phyloP scores from a whole-genome alignment of 2,329 filamentous ascomycete genomes.

The Myriosclerotinia curreyana region DNA sequence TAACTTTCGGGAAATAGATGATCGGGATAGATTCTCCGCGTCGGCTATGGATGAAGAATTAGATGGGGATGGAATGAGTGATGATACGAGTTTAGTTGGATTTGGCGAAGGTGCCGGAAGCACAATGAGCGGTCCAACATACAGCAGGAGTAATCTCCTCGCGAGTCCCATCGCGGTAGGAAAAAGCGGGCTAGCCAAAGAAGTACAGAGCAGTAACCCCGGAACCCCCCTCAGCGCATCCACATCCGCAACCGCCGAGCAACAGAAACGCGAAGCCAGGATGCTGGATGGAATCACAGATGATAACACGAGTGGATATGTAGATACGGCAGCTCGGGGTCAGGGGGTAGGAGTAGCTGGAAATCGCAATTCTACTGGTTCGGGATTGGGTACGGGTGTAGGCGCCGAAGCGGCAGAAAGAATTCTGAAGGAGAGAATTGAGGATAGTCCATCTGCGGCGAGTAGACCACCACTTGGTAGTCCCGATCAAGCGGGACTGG shows the following conservation, averaged over 20 bases:
- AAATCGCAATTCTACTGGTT: slow-evolving; percentile 11
- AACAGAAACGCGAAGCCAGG: slow-evolving; percentile 57
- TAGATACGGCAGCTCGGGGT: slow-evolving; percentile 57
- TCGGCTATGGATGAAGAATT: slow-evolving; percentile 48
- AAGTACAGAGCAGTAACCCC: slow-evolving; percentile 27
- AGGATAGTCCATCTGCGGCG: slow-evolving; percentile 46
- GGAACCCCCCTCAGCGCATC: slow-evolving; percentile 30
- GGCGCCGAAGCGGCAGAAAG: slow-evolving; percentile 58
- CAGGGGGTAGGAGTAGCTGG: slow-evolving; percentile 22
- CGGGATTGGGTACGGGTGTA: slow-evolving; percentile 22
- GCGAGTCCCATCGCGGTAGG: slow-evolving; percentile 40
- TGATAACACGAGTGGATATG: slow-evolving; percentile 53
- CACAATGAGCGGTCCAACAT: slow-evolving; percentile 76
- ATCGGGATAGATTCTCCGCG: slow-evolving; percentile 41
- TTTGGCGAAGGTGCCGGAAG: slow-evolving; percentile 91
- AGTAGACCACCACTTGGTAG: slow-evolving; percentile 43
- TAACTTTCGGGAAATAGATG: slow-evolving; percentile 50
- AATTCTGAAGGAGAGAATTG: slow-evolving; percentile 59
- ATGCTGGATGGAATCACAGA: slow-evolving; percentile 66
- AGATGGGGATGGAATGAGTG: slow-evolving; percentile 63
- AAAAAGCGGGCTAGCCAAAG: slow-evolving; percentile 33
- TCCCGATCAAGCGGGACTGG: slow-evolving; percentile 48
- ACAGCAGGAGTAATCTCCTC: slow-evolving; percentile 49
- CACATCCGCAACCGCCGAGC: slow-evolving; percentile 39
- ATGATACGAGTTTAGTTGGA: slow-evolving; percentile 83